Evolutionary conservation across 768 basidiomycete species (phyloP).

Genomic region (Boletus pseudopeckii): DNA sequence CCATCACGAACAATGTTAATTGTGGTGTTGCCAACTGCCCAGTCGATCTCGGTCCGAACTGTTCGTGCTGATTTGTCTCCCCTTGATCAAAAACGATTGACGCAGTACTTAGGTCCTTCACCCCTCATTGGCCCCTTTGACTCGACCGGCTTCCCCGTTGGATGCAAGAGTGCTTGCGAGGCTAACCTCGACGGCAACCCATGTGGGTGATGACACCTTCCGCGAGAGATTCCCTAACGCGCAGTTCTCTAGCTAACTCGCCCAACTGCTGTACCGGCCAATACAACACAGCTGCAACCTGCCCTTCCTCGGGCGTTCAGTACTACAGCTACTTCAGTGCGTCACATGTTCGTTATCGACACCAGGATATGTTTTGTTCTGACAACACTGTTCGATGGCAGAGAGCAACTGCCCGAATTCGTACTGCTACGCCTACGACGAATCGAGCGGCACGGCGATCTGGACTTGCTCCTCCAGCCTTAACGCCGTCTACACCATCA

Average conservation of each 20-base stretch:
- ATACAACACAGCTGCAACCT: conserved; percentile 49
- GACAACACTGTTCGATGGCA: conserved; percentile 14
- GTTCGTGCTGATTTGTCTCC: conserved; percentile 29
- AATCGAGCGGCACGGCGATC: conserved; percentile 42
- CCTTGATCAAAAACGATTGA: neutral
- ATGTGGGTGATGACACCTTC: conserved; percentile 15
- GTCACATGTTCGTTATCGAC: conserved; percentile 2
- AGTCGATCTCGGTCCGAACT: conserved; percentile 58
- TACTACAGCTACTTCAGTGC: conserved; percentile 48
- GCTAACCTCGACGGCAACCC: conserved; percentile 36
- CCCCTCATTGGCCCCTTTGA: conserved; percentile 52
- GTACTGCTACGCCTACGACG: conserved; percentile 53
- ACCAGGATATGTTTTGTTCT: neutral
- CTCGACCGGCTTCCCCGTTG: conserved; percentile 50
- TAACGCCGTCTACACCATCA: conserved; percentile 44
- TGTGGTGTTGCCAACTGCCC: conserved; percentile 57
- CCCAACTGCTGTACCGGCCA: conserved; percentile 63
- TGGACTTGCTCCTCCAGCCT: conserved; percentile 38
- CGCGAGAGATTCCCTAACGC: neutral
- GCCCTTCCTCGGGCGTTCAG: conserved; percentile 45
- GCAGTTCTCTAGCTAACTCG: conserved; percentile 43
- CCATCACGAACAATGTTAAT: conserved; percentile 52
- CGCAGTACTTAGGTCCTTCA: conserved; percentile 40
- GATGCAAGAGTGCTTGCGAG: conserved; percentile 59
- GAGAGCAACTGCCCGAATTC: conserved; percentile 43